Base-by-base conservation (phyloP, 2,329 filamentous ascomycete species). In the Trichophyton mentagrophytes region DNA sequence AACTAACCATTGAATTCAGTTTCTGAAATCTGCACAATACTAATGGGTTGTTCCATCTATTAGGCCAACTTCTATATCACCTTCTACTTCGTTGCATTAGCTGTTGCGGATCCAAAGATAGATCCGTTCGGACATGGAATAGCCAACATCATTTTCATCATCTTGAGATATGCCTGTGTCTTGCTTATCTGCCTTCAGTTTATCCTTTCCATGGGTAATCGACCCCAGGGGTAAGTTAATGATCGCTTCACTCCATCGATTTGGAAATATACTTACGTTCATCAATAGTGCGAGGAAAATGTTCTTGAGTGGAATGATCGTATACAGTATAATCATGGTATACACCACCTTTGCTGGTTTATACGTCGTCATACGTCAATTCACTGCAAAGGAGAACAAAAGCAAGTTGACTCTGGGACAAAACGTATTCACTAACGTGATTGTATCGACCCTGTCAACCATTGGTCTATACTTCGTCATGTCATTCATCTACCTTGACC, bases 41-140 rank as follows among this genome's bases (percentile, higher is more conserved):
- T 69, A 38, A 69, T 60, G 30, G 2, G 9, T 38, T 56, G 13
- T 15, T 40, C 27, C 27, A 7, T 57, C 55, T 27, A 4, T 2
- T 55, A 79, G 77, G 91, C 92, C 73, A 99, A 99, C 79, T 99
- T 97, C 80, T 99, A 97, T 74, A 85, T 99, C 59, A 95, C 91
- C 61, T 99, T 99, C 77, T 99, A 91, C 81, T 99, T 99, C 78
- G 87, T 99, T 66, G 90, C 90, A 22, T 93, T 93, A 49, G 95
- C 91, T 46, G 81, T 99, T 15, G 82, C 88, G 0, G 90, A 97
- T 68, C 77, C 83, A 0, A 78, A 78, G 27, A 79, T 95, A 65
- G 93, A 99, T 72, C 95, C 95, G 0, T 99, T 99, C 67, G 91
- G 91, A 15, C 88, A 96, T 74, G 82, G 85, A 64, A 86, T 95